Conservation (phyloP, 2,329 filamentous ascomycete genomes). For the Calonectria hawksworthii region DNA sequence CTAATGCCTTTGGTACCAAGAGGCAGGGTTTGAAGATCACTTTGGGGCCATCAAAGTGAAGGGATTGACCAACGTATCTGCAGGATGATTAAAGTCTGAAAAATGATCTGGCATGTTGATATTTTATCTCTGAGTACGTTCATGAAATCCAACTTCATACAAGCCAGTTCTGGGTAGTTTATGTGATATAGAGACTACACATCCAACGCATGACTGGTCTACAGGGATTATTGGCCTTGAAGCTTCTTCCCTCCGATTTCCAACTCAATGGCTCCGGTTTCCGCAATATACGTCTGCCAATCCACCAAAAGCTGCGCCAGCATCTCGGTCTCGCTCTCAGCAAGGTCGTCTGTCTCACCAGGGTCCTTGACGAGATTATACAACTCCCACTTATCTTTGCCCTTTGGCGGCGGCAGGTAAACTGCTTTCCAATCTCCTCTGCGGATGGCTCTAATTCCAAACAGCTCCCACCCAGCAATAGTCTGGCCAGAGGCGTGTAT, state of each 20-base stretch:
- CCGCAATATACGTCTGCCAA: constrained; percentile 25
- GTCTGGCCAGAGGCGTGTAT: neutral
- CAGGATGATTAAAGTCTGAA: too few relatives aligned
- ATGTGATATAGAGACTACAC: neutral
- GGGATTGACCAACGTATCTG: neutral
- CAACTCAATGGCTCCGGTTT: constrained; percentile 27
- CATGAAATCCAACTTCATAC: neutral
- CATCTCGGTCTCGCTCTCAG: neutral
- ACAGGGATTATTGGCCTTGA: neutral
- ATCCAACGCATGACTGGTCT: neutral
- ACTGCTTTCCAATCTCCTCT: constrained; percentile 70
- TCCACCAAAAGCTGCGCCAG: constrained; percentile 17
- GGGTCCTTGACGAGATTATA: constrained; percentile 25
- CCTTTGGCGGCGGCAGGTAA: constrained; percentile 56
- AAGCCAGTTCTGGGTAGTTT: neutral
- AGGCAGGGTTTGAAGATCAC: neutral
- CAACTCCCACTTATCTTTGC: constrained; percentile 28
- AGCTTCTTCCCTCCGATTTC: neutral
- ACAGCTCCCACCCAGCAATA: constrained; percentile 68
- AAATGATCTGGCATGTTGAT: neutral
- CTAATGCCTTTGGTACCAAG: too few relatives aligned
- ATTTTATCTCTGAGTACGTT: neutral
- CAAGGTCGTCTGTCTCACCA: constrained; percentile 20
- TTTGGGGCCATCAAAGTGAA: neutral
- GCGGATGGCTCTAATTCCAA: constrained; percentile 64